Evolutionary conservation across 805 yeast genomes (phyloP).

Genomic region (Teunomyces tritomae): DNA sequence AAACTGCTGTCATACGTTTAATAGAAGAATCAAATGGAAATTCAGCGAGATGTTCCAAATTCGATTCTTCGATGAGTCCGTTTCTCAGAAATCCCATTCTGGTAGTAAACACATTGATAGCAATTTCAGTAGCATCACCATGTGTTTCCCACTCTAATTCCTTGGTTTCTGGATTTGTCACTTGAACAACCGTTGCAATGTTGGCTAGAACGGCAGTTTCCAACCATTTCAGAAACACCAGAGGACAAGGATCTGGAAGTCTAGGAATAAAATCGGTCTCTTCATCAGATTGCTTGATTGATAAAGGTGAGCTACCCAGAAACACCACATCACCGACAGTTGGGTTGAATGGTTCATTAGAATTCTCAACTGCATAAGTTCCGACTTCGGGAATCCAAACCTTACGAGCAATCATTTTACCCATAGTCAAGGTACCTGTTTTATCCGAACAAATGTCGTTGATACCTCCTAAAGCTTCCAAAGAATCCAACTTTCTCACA

Average conservation of each 20-base stretch:
- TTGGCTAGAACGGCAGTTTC: conserved; percentile 39
- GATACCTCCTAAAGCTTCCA: conserved; percentile 39
- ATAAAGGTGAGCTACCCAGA: conserved; percentile 24
- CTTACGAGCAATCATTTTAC: conserved; percentile 36
- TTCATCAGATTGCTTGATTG: conserved; percentile 31
- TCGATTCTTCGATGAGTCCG: conserved; percentile 11
- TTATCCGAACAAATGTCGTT: conserved; percentile 86
- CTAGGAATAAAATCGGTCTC: conserved; percentile 37
- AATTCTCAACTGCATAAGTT: conserved; percentile 29
- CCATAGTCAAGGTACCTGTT: conserved; percentile 49
- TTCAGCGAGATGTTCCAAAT: conserved; percentile 22
- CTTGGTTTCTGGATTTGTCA: conserved; percentile 18
- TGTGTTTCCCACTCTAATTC: conserved; percentile 37
- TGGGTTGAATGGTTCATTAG: conserved; percentile 35
- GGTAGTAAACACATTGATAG: conserved; percentile 31
- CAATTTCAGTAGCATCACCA: conserved; percentile 38
- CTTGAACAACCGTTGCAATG: conserved; percentile 32
- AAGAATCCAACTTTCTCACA: conserved; percentile 36
- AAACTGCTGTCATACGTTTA: conserved; percentile 31
- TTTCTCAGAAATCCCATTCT: conserved; percentile 23
- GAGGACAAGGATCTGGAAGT: conserved; percentile 19
- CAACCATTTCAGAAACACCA: conserved; percentile 22
- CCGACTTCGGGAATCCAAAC: conserved; percentile 37
- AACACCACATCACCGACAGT: conserved; percentile 41
- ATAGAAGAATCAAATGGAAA: conserved; percentile 33